Base-by-base conservation (phyloP, 2,329 filamentous ascomycete species). In the Fusarium sp. region DNA sequence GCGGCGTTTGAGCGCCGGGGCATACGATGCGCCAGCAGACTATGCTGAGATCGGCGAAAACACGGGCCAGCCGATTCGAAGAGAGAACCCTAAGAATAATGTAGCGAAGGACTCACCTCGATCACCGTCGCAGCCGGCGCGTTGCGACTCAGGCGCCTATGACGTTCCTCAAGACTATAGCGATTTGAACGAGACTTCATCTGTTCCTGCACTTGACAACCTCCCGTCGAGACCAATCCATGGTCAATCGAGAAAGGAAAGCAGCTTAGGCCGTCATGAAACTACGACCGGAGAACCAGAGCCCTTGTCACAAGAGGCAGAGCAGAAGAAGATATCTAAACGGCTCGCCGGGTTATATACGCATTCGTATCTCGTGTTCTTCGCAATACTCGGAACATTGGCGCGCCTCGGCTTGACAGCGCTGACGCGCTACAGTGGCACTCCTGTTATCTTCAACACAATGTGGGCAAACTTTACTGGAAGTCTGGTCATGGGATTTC, bases 401-500 rank as follows among this genome's bases (percentile, higher is more conserved):
- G 92, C 93, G 1, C 88, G 95, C 12, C 82, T 97, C 1, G 94
- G 94, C 6, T 81, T 97, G 9, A 88, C 94, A 75, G 90, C 91
- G 46, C 81, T 97, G 52, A 96, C 93, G 0, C 88, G 85, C 57
- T 97, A 97, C 77, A 89, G 91, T 2, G 91, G 90, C 23, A 88
- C 92, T 0, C 93, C 94, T 0, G 83, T 96, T 23, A 82, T 88
- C 7, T 94, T 92, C 57, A 86, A 88, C 51, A 89, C 92, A 3
- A 80, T 97, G 23, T 98, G 95, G 95, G 90, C 94, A 63, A 97
- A 98, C 74, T 90, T 97, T 46, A 88, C 84, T 2, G 95, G 95
- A 2, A 91, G 92, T 57, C 76, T 97, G 1, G 71, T 97, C 60
- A 92, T 98, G 88, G 95, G 96, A 4, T 97, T 97, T 75, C 84